phyloP scores from a whole-genome alignment of 2,329 filamentous ascomycete genomes.

The Monosporascus sp. region DNA sequence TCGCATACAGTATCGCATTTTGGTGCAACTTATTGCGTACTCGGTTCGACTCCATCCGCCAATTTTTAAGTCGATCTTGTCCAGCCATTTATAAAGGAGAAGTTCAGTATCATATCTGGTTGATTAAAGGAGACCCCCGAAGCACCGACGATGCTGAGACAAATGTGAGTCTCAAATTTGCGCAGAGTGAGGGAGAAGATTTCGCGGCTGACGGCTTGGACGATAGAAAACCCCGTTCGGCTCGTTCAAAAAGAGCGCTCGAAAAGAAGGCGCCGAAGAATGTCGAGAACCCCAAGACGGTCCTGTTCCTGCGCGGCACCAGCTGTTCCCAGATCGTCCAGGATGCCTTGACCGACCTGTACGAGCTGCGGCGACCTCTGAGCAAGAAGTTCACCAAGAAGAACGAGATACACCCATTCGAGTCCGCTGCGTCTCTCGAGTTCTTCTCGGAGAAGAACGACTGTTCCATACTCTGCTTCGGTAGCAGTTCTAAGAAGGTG shows the following conservation, averaged over 20 bases:
- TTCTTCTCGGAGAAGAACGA: slow-evolving; percentile 98
- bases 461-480: slow-evolving; percentile 77
- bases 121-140: neutral
- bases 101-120: neutral
- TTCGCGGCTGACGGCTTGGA: neutral
- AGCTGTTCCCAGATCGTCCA: slow-evolving; percentile 78
- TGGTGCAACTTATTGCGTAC: neutral
- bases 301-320: slow-evolving; percentile 83
- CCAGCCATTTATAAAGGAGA: too few relatives aligned
- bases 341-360: slow-evolving; percentile 78
- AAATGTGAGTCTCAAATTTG: neutral
- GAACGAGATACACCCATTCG: slow-evolving; percentile 91
- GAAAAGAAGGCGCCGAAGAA: slow-evolving; percentile 88
- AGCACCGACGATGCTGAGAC: neutral
- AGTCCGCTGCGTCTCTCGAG: slow-evolving; percentile 79
- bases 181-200: neutral
- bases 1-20: neutral
- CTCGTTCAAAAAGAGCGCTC: slow-evolving; percentile 89
- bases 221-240: slow-evolving; percentile 56
- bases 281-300: slow-evolving; percentile 83
- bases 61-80: neutral
- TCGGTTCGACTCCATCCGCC: neutral
- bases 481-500: slow-evolving; percentile 77
- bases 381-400: slow-evolving; percentile 95
- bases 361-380: slow-evolving; percentile 77